Evolutionary conservation across 352 stramenopile genomes (phyloP).

Genomic region (Aphanomyces astaci): DNA sequence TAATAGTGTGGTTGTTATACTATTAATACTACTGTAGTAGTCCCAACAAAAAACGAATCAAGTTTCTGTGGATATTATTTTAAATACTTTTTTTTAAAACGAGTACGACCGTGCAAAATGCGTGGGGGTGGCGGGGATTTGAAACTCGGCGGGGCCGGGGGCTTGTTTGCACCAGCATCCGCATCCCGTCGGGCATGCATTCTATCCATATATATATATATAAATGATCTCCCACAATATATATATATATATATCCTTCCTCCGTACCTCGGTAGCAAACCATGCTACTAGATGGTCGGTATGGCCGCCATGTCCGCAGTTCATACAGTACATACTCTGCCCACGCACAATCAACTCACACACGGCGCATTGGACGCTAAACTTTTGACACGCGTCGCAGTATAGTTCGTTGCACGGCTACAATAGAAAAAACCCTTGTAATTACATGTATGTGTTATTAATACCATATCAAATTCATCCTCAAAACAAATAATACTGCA

Average conservation of each 20-base stretch:
- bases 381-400: slow-evolving; percentile 59
- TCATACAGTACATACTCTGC: slow-evolving; percentile 83
- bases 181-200: slow-evolving; percentile 68
- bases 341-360: slow-evolving; percentile 77
- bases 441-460: no score
- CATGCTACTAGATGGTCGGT: slow-evolving; percentile 59
- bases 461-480: no score
- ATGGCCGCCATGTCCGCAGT: slow-evolving; percentile 74
- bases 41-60: no score
- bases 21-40: no score
- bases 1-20: no score
- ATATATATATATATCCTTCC: neutral
- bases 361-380: slow-evolving; percentile 69
- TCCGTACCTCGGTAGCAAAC: slow-evolving; percentile 48
- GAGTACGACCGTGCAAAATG: neutral
- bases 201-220: no score
- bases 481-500: no score
- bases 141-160: slow-evolving; percentile 28
- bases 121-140: neutral
- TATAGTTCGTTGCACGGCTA: slow-evolving; percentile 49
- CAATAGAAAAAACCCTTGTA: no score
- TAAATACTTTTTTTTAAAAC: no score
- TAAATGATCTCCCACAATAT: neutral
- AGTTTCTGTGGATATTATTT: no score
- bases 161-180: slow-evolving; percentile 81